Percentiles rank a stretch among this genome's conserved stretches.
Evolutionary conservation across 768 basidiomycete genomes (phyloP).

Genomic region (Thelephora aurantiotincta): DNA sequence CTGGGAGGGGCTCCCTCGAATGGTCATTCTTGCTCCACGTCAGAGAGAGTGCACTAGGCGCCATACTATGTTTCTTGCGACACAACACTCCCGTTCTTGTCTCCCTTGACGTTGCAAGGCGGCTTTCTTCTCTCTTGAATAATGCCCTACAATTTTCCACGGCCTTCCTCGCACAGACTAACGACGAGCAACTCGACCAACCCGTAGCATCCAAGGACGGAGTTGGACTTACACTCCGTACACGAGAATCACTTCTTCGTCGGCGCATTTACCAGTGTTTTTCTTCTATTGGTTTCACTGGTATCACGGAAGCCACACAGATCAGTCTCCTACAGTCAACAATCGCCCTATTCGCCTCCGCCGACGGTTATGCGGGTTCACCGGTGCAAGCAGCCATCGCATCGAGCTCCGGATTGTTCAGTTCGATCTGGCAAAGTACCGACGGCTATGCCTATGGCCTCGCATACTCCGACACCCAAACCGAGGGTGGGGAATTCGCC

Average conservation of each 20-base stretch:
- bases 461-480: conserved; percentile 28
- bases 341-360: conserved; percentile 71
- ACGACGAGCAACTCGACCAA: conserved; percentile 42
- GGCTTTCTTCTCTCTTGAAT: conserved; percentile 73
- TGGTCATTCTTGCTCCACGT: conserved; percentile 90
- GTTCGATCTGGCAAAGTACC: conserved; percentile 69
- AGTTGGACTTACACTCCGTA: conserved; percentile 46
- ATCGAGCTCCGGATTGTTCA: conserved; percentile 71
- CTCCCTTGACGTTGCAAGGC: conserved; percentile 81
- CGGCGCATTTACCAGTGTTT: conserved; percentile 86
- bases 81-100: conserved; percentile 66
- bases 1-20: conserved; percentile 56
- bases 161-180: conserved; percentile 58
- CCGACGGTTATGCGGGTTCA: conserved; percentile 72
- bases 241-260: conserved; percentile 73
- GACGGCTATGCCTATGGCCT: conserved; percentile 93
- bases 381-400: conserved; percentile 88
- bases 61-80: conserved; percentile 76
- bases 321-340: conserved; percentile 66
- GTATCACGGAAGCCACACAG: conserved; percentile 77
- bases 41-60: conserved; percentile 78
- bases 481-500: conserved; percentile 16
- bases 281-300: conserved; percentile 60
- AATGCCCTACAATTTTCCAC: conserved; percentile 87
- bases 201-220: conserved; percentile 19